phyloP scores from a whole-genome alignment of 371 early-diverging fungal species.

The Smittium culicis region DNA sequence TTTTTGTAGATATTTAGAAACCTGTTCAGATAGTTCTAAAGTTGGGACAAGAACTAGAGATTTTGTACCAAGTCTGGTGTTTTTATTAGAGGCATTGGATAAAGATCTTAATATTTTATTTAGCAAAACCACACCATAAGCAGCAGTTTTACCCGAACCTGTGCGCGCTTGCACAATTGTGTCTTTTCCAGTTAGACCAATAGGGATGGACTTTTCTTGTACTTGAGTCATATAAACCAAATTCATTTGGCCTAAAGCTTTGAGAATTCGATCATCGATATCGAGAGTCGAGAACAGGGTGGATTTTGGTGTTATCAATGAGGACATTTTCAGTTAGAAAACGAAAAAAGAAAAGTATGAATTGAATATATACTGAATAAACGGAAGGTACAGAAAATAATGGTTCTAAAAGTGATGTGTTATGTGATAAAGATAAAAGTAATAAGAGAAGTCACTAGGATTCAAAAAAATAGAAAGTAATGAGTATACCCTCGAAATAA shows the following conservation, averaged over 20 bases:
- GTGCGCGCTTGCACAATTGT: conserved; percentile 96
- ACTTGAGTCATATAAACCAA: conserved; percentile 74
- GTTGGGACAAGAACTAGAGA: conserved; percentile 88
- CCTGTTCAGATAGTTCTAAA: conserved; percentile 90
- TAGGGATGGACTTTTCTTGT: conserved; percentile 85
- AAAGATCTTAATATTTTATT: conserved; percentile 61
- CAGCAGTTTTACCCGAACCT: conserved; percentile 97
- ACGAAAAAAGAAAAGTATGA: too few relatives aligned
- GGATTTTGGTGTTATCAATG: not conserved
- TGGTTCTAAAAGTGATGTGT: too few relatives aligned
- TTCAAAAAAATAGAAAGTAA: too few relatives aligned
- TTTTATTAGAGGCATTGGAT: conserved; percentile 5
- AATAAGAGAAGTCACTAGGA: too few relatives aligned
- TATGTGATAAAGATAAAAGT: too few relatives aligned
- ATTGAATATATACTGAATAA: conserved; percentile 2
- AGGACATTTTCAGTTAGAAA: too few relatives aligned
- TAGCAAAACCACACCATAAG: conserved; percentile 88
- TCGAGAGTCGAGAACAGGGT: conserved; percentile 49
- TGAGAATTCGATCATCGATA: conserved; percentile 72
- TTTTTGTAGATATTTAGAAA: conserved; percentile 54
- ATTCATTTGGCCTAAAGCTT: conserved; percentile 56
- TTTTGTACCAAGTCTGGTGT: conserved; percentile 25
- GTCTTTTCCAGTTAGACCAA: conserved; percentile 91
- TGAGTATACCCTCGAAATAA: too few relatives aligned
- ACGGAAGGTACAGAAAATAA: too few relatives aligned